phyloP scores from a whole-genome alignment of 805 yeast species.

The Lipomyces kockii region DNA sequence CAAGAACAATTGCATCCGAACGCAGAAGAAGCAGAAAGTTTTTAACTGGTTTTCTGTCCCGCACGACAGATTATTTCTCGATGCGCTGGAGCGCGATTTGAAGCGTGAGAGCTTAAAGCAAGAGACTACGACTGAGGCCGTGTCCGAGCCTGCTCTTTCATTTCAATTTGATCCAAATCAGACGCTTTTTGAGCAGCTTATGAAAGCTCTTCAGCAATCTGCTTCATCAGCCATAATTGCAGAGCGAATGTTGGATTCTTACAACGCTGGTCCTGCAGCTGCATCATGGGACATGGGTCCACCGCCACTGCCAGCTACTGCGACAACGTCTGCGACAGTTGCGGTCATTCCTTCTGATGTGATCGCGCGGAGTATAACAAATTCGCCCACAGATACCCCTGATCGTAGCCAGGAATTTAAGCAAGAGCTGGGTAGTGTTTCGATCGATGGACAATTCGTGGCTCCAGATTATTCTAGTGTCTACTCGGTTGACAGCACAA shows the following conservation, averaged over 20 bases:
- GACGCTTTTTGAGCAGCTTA: conserved; percentile 47
- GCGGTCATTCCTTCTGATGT: conserved; percentile 6
- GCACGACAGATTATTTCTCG: conserved; percentile 88
- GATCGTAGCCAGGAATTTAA: not conserved
- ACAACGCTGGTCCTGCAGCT: conserved; percentile 30
- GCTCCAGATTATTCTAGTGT: conserved; percentile 4
- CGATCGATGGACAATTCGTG: not conserved
- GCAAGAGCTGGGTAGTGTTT: not conserved
- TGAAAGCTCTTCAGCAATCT: conserved; percentile 36
- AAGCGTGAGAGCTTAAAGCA: conserved; percentile 69
- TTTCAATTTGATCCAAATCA: conserved; percentile 62
- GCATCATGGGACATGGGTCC: conserved; percentile 27
- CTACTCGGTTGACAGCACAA: conserved; percentile 6
- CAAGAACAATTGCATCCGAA: conserved; percentile 83
- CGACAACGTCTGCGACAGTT: conserved; percentile 16
- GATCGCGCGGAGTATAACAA: not conserved
- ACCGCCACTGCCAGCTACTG: conserved; percentile 14
- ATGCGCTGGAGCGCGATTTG: conserved; percentile 89
- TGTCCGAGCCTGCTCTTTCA: conserved; percentile 77
- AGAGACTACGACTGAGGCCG: conserved; percentile 71
- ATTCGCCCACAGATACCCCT: not conserved
- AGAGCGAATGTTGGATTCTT: conserved; percentile 36
- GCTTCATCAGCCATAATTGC: conserved; percentile 27
- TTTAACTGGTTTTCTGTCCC: conserved; percentile 97
- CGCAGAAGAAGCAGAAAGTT: conserved; percentile 96